Evolutionary conservation across 352 stramenopile species (phyloP).

Genomic region (Stephanocyclus meneghinianus): DNA sequence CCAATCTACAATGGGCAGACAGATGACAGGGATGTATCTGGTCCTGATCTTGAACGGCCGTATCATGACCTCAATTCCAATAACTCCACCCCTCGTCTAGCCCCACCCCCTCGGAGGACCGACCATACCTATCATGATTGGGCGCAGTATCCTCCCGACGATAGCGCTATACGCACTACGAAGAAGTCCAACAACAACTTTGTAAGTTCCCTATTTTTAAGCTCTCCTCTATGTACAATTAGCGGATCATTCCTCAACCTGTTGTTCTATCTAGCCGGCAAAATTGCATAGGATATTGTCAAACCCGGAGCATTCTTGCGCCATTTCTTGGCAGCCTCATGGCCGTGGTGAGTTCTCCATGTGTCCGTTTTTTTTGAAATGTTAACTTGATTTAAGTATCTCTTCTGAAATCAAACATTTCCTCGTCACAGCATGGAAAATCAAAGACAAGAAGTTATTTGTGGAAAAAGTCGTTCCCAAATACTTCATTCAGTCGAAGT

Average conservation of each 20-base stretch:
- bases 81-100: background rate
- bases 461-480: conserved; percentile 24
- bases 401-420: background rate
- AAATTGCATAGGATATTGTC: conserved; percentile 2
- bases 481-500: conserved; percentile 42
- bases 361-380: background rate
- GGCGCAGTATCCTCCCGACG: background rate
- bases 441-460: conserved; percentile 24
- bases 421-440: background rate
- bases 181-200: background rate
- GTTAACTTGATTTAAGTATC: background rate
- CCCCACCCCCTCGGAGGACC: background rate
- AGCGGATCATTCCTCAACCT: background rate
- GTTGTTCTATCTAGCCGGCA: background rate
- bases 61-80: background rate
- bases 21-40: too few species aligned
- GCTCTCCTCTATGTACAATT: background rate
- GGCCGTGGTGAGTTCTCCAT: background rate
- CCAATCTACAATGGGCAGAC: too few species aligned
- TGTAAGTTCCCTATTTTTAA: background rate
- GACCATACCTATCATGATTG: conserved; percentile 7
- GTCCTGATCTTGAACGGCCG: too few species aligned
- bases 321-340: background rate
- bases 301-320: background rate
- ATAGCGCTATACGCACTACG: background rate